Base-by-base conservation (phyloP, 2,329 filamentous ascomycete genomes). In the Esteya vermicola region DNA sequence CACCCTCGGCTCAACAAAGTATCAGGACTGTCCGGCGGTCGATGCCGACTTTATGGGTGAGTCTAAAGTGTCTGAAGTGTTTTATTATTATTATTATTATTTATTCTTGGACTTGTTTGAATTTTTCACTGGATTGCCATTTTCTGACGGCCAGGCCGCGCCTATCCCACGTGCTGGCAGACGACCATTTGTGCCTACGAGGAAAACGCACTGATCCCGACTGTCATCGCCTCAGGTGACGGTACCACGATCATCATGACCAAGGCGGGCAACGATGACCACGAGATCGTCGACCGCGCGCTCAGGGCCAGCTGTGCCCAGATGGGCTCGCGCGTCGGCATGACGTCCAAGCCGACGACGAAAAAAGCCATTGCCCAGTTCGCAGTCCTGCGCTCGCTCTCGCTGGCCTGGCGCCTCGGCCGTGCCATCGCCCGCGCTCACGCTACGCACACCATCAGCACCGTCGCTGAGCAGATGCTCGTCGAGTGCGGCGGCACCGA, bases 201-300 rank as follows among this genome's bases (percentile, higher is more conserved):
- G 4, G 53, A 58, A 3, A 56, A 56, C 16, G 56, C 59, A 39
- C 50, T 65, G 3, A 57, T 62, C 0, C 64, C 65, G 0, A 64
- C 59, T 40, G 58, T 58, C 6, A 65, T 67, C 27, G 63, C 63
- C 32, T 63, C 60, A 2, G 62, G 62, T 4, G 60, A 63, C 36
- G 62, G 62, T 16, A 64, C 61, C 39, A 58, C 56, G 1, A 59
- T 65, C 23, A 42, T 64, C 36, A 63, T 63, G 60, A 63, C 56
- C 42, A 68, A 79, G 45, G 4, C 57, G 55, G 33, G 54, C 60
- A 3, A 54, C 54, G 1, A 72, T 81, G 58, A 58, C 39, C 57
- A 61, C 44, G 57, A 59, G 44, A 60, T 60, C 30, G 62, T 62
- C 10, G 63, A 62, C 45, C 55, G 58, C 4, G 57, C 59, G 4